A percentile compares a stretch with the other conserved stretches of the same genome.
Conservation (phyloP, 2,329 filamentous ascomycete species). For the Aspergillus awamori region DNA sequence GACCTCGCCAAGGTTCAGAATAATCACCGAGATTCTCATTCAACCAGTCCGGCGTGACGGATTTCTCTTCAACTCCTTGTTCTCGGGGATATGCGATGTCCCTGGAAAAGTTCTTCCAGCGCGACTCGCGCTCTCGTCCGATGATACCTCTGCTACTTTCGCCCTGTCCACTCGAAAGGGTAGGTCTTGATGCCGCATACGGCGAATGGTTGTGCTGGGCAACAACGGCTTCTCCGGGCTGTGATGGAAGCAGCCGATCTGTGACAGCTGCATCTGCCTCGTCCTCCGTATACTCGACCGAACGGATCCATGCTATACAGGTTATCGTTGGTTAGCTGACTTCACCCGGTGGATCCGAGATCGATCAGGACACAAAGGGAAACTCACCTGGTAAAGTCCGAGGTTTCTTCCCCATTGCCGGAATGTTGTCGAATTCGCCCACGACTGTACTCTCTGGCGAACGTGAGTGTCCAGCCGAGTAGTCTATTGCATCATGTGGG, state of each 20-base stretch:
- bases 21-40: slow-evolving; percentile 50
- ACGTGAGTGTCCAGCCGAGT: slow-evolving; percentile 23
- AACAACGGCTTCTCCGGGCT: slow-evolving; percentile 44
- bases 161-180: slow-evolving; percentile 16
- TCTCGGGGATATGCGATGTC: slow-evolving; percentile 46
- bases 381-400: slow-evolving; percentile 44
- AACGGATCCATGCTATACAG: slow-evolving; percentile 47
- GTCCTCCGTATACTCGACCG: slow-evolving; percentile 41
- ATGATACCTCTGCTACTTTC: slow-evolving; percentile 11
- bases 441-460: slow-evolving; percentile 20
- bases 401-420: slow-evolving; percentile 20
- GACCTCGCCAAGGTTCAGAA: slow-evolving; percentile 56
- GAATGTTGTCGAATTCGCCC: slow-evolving; percentile 18
- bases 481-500: slow-evolving; percentile 24
- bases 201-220: slow-evolving; percentile 52
- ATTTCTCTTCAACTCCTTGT: slow-evolving; percentile 41
- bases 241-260: slow-evolving; percentile 40
- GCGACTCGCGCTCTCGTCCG: slow-evolving; percentile 41
- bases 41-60: slow-evolving; percentile 50
- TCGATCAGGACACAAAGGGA: not conserved
- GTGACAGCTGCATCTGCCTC: slow-evolving; percentile 39
- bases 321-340: slow-evolving; percentile 7
- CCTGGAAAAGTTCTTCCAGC: slow-evolving; percentile 51
- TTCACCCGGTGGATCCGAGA: not conserved
- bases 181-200: slow-evolving; percentile 31